phyloP scores from a whole-genome alignment of 208 protist genomes.

The Wallacemonas collosoma region DNA sequence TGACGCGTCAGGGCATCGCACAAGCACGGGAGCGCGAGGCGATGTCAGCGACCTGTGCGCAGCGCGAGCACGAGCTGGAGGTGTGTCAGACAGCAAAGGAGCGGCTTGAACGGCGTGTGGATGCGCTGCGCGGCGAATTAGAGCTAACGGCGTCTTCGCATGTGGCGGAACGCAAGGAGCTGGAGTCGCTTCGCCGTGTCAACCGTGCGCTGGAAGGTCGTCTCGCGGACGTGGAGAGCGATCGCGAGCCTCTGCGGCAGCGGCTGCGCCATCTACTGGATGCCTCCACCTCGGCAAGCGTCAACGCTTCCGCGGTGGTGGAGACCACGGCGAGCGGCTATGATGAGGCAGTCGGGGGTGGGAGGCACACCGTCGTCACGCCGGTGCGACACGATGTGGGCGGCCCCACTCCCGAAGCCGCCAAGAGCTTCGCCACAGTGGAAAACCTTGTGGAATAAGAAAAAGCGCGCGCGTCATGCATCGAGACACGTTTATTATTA shows the following conservation, averaged over 20 bases:
- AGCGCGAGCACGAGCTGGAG: slow-evolving; percentile 10
- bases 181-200: slow-evolving; percentile 56
- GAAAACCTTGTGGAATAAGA: background rate
- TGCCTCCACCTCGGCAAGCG: background rate
- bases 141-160: slow-evolving; percentile 1
- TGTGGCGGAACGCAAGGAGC: slow-evolving; percentile 42
- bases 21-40: background rate
- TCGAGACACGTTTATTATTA: too few relatives aligned
- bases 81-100: background rate
- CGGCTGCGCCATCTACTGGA: slow-evolving; percentile 70
- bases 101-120: slow-evolving; percentile 2
- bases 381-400: too few relatives aligned
- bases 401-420: background rate
- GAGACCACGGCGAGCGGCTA: background rate
- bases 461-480: too few relatives aligned
- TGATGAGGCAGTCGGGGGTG: background rate
- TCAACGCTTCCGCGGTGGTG: background rate
- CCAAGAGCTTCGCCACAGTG: background rate
- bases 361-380: too few relatives aligned
- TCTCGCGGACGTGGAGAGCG: slow-evolving; percentile 65
- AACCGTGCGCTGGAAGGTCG: slow-evolving; percentile 70
- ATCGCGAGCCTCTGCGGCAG: slow-evolving; percentile 74
- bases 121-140: background rate
- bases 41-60: slow-evolving; percentile 17
- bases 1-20: background rate